Evolutionary conservation across 1,139 yeast genomes (phyloP), one percentile per base, ranked within the genome.

Genomic region (Pichia inconspicua): DNA sequence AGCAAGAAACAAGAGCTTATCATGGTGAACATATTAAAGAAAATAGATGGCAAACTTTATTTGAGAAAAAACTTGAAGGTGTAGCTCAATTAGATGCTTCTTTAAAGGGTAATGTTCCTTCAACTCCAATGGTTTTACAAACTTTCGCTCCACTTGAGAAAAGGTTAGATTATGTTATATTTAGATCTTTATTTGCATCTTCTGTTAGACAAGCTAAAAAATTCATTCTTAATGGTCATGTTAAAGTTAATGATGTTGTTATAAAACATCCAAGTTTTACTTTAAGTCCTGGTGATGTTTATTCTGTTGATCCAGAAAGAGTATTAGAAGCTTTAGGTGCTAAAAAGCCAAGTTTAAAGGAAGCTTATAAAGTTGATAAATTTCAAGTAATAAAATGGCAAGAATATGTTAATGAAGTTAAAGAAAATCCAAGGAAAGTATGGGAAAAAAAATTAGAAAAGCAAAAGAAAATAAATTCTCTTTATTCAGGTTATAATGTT

Each of bases 11-110:
- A 5, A 78, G 98, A 69, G 84, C 94, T 1, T 92, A 92, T 66
- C 98, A 92, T 65, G 98, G 98, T 58, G 97, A 92, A 62, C 90
- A 85, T 64, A 68, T 92, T 50, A 84, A 94, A 0, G 98, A 92
- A 65, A 72, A 80, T 28, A 80, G 92, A 62, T 87, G 90, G 80
- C 80, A 84, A 62, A 72, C 80, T 30, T 66, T 78, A 46, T 89
- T 89, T 67, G 72, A 79, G 51, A 84, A 90, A 35, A 80, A 83
- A 50, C 72, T 88, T 56, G 82, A 85, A 52, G 85, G 95, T 35
- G 96, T 88, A 44, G 92, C 94, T 4, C 88, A 86, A 67, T 69
- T 90, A 70, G 83, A 84, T 64, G 85, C 90, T 9, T 81, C 89
- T 0, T 71, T 82, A 58, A 77, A 78, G 56, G 86, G 87, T 58